These are phyloP conservation scores for Rhizopogon salebrosus DNA, from an alignment of 768 basidiomycete species.

Conservation along the genomic window DNA sequence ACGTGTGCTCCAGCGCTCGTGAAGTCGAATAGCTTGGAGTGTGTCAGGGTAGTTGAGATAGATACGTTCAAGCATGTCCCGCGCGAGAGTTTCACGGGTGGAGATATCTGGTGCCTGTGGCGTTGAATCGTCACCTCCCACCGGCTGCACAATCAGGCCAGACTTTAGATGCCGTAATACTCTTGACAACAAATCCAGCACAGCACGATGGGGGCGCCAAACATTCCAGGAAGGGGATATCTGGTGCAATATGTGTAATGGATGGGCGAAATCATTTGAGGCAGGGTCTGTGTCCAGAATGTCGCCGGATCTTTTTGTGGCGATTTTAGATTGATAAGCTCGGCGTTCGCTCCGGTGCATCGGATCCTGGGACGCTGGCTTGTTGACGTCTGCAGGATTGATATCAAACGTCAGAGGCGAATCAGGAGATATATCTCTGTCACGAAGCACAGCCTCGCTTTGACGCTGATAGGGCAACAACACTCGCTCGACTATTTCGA, in stretches of 20 bases:
- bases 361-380: slow-evolving; percentile 24
- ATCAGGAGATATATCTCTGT: slow-evolving; percentile 27
- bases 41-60: slow-evolving; percentile 47
- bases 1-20: slow-evolving; percentile 29
- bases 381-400: slow-evolving; percentile 17
- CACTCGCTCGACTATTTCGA: slow-evolving; percentile 75
- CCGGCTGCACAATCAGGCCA: slow-evolving; percentile 45
- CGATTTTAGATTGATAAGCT: slow-evolving; percentile 14
- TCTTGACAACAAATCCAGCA: slow-evolving; percentile 41
- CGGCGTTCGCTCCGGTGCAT: slow-evolving; percentile 24
- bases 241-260: slow-evolving; percentile 55
- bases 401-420: slow-evolving; percentile 38
- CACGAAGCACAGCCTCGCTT: slow-evolving; percentile 13
- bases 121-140: slow-evolving; percentile 16
- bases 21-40: slow-evolving; percentile 25
- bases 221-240: slow-evolving; percentile 58
- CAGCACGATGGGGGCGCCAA: slow-evolving; percentile 59
- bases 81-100: slow-evolving; percentile 28
- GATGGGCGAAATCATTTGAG: slow-evolving; percentile 48
- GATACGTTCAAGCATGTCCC: slow-evolving; percentile 39
- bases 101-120: slow-evolving; percentile 18
- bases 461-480: slow-evolving; percentile 54
- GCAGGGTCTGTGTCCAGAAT: slow-evolving; percentile 9
- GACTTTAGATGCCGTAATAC: slow-evolving; percentile 43
- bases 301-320: slow-evolving; percentile 11